Evolutionary conservation across 208 protist species (phyloP).

Genomic region (Wallacemonas sp.): DNA sequence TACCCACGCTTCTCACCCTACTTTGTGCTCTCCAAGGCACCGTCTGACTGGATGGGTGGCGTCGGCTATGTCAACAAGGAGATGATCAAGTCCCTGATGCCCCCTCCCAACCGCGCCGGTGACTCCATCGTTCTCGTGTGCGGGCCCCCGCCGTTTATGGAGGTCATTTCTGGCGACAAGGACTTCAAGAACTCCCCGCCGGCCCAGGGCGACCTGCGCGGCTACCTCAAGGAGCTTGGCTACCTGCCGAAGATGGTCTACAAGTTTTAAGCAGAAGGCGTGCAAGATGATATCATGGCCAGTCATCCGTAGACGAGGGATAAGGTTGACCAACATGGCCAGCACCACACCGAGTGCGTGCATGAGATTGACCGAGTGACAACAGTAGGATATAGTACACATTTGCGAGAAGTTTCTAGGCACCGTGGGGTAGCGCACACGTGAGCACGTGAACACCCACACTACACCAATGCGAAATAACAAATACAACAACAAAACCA

Average conservation of each 20-base stretch:
- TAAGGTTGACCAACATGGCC: too few species aligned
- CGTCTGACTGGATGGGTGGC: conserved; percentile 90
- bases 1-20: conserved; percentile 92
- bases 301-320: too few species aligned
- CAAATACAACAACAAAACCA: conserved; percentile 1
- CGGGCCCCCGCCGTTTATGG: conserved; percentile 89
- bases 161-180: conserved; percentile 88
- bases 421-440: background rate
- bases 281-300: too few species aligned
- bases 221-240: conserved; percentile 87
- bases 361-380: background rate
- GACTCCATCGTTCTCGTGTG: conserved; percentile 88
- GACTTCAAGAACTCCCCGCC: conserved; percentile 76
- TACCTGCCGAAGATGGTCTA: conserved; percentile 90
- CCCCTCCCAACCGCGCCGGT: conserved; percentile 72
- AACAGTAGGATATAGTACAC: conserved; percentile 19
- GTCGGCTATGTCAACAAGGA: conserved; percentile 89
- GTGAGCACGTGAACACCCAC: background rate
- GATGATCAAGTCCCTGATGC: conserved; percentile 90
- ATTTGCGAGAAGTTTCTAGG: conserved; percentile 17
- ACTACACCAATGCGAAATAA: background rate
- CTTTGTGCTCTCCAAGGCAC: conserved; percentile 90
- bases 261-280: conserved; percentile 72
- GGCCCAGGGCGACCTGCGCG: conserved; percentile 83
- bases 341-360: background rate